A percentile compares a stretch with the other conserved stretches of the same genome.
Evolutionary conservation across 108 stramenopile genomes (phyloP).

Genomic region (Skeletonema grethae): DNA sequence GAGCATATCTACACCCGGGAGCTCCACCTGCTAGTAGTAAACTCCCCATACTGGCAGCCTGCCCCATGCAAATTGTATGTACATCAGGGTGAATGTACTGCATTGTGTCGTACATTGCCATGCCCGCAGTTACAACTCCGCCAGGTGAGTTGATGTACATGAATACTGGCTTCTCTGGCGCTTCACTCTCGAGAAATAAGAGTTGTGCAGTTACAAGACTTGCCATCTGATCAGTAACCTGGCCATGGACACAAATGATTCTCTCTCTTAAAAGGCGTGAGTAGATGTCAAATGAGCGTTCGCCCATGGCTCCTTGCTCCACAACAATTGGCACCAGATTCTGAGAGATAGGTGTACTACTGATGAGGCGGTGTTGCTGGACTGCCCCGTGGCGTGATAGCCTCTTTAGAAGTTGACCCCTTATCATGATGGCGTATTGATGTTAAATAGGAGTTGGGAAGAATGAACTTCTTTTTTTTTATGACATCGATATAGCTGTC

Average conservation of each 20-base stretch:
- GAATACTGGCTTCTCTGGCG: constrained; percentile 83
- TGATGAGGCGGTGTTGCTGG: constrained; percentile 19
- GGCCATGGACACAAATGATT: constrained; percentile 93
- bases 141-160: constrained; percentile 97
- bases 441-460: too few species aligned
- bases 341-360: constrained; percentile 14
- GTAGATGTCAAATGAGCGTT: constrained; percentile 95
- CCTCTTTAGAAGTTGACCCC: not conserved
- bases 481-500: too few species aligned
- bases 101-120: constrained; percentile 98
- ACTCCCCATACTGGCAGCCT: constrained; percentile 95
- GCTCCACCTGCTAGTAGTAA: constrained; percentile 89
- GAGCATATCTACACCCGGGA: constrained; percentile 71
- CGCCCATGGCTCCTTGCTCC: constrained; percentile 62
- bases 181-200: constrained; percentile 92
- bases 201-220: constrained; percentile 92
- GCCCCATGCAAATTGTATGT: constrained; percentile 97
- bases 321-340: constrained; percentile 53
- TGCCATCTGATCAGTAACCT: constrained; percentile 92
- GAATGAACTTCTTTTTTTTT: too few species aligned
- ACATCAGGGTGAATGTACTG: constrained; percentile 93
- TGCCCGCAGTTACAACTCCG: constrained; percentile 91
- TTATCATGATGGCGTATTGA: not conserved
- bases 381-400: not conserved
- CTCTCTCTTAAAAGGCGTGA: constrained; percentile 95